These are phyloP conservation scores for Rubus idaeus DNA, from an alignment of 306 rosid genomes.

Conservation along the genomic window DNA sequence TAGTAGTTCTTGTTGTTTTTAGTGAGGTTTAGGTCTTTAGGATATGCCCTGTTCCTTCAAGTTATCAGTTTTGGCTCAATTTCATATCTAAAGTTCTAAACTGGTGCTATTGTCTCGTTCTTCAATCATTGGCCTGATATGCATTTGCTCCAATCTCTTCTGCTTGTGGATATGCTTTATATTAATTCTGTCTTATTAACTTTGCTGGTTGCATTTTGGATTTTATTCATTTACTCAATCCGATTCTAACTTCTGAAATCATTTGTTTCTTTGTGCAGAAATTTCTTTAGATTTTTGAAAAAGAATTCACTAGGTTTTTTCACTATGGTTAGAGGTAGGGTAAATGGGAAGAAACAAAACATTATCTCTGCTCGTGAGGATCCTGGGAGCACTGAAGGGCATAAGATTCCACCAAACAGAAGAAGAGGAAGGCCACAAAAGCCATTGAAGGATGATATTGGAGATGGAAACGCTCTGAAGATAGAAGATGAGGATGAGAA, in stretches of 20 bases:
- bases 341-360: conserved; percentile 67
- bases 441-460: conserved; percentile 51
- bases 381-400: conserved; percentile 56
- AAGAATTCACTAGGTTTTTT: conserved; percentile 23
- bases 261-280: conserved; percentile 34
- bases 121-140: background rate
- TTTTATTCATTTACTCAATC: conserved; percentile 18
- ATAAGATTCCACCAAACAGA: conserved; percentile 46
- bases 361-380: conserved; percentile 42
- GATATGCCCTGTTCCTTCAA: conserved; percentile 17
- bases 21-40: conserved; percentile 6
- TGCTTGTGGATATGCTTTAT: conserved; percentile 9
- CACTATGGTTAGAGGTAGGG: conserved; percentile 69
- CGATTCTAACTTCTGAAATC: conserved; percentile 28
- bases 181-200: conserved; percentile 5
- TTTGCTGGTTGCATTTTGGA: conserved; percentile 8
- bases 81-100: conserved; percentile 1
- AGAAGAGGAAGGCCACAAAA: conserved; percentile 63
- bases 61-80: conserved; percentile 14
- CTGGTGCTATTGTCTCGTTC: conserved; percentile 7
- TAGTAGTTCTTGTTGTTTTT: background rate
- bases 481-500: conserved; percentile 50
- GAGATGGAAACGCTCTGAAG: conserved; percentile 42
- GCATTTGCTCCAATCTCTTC: background rate
- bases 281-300: conserved; percentile 22